Base-by-base conservation (phyloP, 2,329 filamentous ascomycete genomes). In the Cordyceps cicadae region DNA sequence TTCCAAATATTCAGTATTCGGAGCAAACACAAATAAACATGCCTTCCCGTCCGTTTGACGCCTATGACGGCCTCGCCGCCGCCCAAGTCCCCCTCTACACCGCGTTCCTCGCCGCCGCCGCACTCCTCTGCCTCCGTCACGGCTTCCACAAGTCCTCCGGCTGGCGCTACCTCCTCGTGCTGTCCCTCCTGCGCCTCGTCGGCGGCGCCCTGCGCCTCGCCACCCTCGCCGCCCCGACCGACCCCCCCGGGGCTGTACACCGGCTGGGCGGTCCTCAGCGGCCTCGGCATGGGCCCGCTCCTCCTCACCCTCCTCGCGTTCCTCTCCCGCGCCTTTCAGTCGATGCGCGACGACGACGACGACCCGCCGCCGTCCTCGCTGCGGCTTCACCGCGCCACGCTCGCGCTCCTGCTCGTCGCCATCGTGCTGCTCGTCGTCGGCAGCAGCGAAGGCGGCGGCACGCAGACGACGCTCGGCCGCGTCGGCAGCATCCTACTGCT, bases 111-210 rank as follows among this genome's bases (percentile, higher is more conserved):
- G 51, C 64, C 50, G 67, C 67, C 19, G 67, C 66, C 43, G 59
- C 75, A 59, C 56, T 68, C 43, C 62, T 86, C 60, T 84, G 82
- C 12, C 82, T 66, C 61, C 69, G 66, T 15, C 71, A 74, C 59
- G 72, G 84, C 80, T 81, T 79, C 68, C 66, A 72, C 5, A 83
- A 86, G 76, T 79, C 85, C 9, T 81, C 81, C 17, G 84, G 84
- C 4, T 87, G 84, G 53, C 78, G 85, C 24, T 76, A 86, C 11
- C 80, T 87, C 66, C 74, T 87, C 15, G 77, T 87, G 29, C 76
- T 85, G 15, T 76, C 84, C 2, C 73, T 85, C 15, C 76, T 70
- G 60, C 82, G 87, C 74, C 82, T 88, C 59, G 75, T 86, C 54
- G 71, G 76, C 63, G 78, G 83, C 64, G 73, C 76, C n/a, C 61